Percentiles rank a stretch among this genome's conserved stretches.
phyloP scores from a whole-genome alignment of 805 yeast genomes.

The Ogataea minuta region DNA sequence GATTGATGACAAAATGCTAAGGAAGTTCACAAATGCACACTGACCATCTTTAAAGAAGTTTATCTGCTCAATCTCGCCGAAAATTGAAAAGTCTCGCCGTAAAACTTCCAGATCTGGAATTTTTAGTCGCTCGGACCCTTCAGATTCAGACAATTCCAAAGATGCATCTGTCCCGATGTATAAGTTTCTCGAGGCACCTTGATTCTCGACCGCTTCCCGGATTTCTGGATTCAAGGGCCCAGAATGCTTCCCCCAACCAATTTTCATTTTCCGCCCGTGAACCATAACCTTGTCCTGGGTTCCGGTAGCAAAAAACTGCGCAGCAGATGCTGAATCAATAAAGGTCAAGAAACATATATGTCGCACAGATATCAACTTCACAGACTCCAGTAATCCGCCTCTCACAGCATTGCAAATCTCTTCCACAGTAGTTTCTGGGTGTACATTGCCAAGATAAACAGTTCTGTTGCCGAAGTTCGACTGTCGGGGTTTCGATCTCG shows the following conservation, averaged over 20 bases:
- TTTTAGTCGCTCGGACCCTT: slow-evolving; percentile 27
- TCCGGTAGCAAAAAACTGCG: slow-evolving; percentile 56
- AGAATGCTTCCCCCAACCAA: slow-evolving; percentile 73
- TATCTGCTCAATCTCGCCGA: slow-evolving; percentile 76
- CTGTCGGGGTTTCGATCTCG: neutral
- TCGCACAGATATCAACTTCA: slow-evolving; percentile 49
- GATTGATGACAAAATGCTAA: slow-evolving; percentile 62
- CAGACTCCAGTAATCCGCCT: slow-evolving; percentile 69
- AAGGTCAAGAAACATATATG: slow-evolving; percentile 70
- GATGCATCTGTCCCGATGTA: slow-evolving; percentile 61
- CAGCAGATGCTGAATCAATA: slow-evolving; percentile 61
- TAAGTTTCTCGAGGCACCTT: slow-evolving; percentile 73
- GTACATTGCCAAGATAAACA: slow-evolving; percentile 65
- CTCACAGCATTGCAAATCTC: slow-evolving; percentile 74
- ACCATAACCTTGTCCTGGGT: slow-evolving; percentile 53
- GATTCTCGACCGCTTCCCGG: slow-evolving; percentile 54
- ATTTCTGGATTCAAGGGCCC: slow-evolving; percentile 60
- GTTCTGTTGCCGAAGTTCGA: slow-evolving; percentile 54
- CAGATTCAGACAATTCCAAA: slow-evolving; percentile 33
- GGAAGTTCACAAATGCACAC: slow-evolving; percentile 74
- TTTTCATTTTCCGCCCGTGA: slow-evolving; percentile 58
- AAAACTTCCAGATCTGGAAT: slow-evolving; percentile 50
- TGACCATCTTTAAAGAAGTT: slow-evolving; percentile 66
- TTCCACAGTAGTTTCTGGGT: slow-evolving; percentile 61
- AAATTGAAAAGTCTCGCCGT: slow-evolving; percentile 56